Base-by-base conservation (phyloP, 2,329 filamentous ascomycete species). In the Aureobasidium sp. region DNA sequence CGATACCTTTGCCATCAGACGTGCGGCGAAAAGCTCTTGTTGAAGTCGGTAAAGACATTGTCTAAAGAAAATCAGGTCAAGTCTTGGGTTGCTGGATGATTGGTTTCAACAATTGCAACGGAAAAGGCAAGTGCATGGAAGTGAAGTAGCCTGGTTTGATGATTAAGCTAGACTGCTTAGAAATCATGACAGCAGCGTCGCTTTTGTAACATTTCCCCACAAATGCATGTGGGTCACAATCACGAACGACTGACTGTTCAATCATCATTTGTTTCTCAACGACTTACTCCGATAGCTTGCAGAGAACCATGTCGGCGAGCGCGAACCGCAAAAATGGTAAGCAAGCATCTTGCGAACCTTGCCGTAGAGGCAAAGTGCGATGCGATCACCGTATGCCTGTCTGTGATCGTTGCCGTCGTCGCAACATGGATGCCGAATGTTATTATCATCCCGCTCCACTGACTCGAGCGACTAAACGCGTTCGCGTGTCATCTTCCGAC, bases 11-110 rank as follows among this genome's bases (percentile, higher is more conserved):
- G 62, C 41, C 67, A 62, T 73, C 67, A 48, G 72, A 69, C 9
- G 72, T 75, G 27, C 72, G 68, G 25, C 73, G 72, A 41, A 69
- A 72, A 21, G 67, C 69, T 25, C 65, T 69, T 30, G 71, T 68
- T 29, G 49, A 62, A 13, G 62, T 66, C 4, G 64, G 62, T 25
- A 29, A 36, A 10, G 25, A 5, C 49, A 53, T 10, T 25, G 42
- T 44, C 32, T 34, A 8, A 34, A 2, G 9, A 10, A 34, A 8
- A 5, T 34, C 32, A 10, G 32, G 9, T 34, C 6, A 25, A 11
- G n/a, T 4, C n/a, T 25, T 2, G 6, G 15, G 2, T 42, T 3
- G 21, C 41, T 44, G 11, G 10, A 44, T 2, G 11, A 44, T 11
- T 10, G 3, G 25, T 1, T 25, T 5, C 1, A 8, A 7, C 7